Conservation (phyloP, 2,329 filamentous ascomycete genomes). For the Aspergillus novofumigatus region DNA sequence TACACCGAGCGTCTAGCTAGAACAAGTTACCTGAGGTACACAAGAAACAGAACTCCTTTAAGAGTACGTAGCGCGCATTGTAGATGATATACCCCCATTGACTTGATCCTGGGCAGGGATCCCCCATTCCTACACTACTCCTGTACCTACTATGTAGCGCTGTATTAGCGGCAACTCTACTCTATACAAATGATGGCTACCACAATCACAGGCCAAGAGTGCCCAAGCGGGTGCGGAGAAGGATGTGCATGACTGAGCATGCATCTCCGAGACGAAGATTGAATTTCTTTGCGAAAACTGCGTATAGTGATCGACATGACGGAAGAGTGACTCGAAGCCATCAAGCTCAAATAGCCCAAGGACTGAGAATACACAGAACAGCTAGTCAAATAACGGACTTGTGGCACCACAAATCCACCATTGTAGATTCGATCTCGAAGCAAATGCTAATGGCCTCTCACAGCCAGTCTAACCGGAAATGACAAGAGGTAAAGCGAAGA, state of each 20-base stretch:
- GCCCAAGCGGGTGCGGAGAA: not conserved
- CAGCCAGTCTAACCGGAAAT: not conserved
- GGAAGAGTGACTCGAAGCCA: not conserved
- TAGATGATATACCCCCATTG: not conserved
- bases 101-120: not conserved
- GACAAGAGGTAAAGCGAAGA: not conserved
- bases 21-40: not conserved
- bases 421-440: not conserved
- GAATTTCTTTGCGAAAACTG: not conserved
- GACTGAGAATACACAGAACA: not conserved
- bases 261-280: not conserved
- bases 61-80: not conserved
- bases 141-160: not conserved
- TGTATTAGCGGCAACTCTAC: not conserved
- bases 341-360: not conserved
- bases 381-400: not conserved
- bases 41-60: not conserved
- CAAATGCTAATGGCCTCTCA: not conserved
- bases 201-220: not conserved
- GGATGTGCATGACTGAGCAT: not conserved
- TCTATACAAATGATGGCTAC: not conserved
- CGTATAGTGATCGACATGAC: no score
- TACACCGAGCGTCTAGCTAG: not conserved
- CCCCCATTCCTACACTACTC: not conserved
- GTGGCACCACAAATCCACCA: not conserved